Base-by-base conservation (phyloP, 2,329 filamentous ascomycete genomes). In the Colletotrichum trifolii region DNA sequence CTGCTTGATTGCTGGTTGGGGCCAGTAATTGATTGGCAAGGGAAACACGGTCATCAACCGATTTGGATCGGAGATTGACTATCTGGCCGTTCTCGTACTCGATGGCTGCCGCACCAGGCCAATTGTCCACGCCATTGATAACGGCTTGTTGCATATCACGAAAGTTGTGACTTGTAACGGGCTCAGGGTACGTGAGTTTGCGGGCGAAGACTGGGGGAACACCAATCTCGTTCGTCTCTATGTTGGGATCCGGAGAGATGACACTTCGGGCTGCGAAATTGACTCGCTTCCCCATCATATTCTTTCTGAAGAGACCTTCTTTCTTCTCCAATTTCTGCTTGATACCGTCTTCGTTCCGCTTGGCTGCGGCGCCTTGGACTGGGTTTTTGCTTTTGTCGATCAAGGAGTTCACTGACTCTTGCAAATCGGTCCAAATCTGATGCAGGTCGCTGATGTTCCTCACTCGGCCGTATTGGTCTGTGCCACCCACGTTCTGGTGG, bases 211-310 rank as follows among this genome's bases (percentile, higher is more conserved):
- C 96, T n/a, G 95, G 93, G 15, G 96, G 96, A 3, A 99, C 95
- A 76, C 96, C 96, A 70, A 99, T 98, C 79, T 99, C 96, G 77
- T 97, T 98, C 15, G 96, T 98, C 78, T 99, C 96, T 73, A 99
- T 97, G 74, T 98, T 99, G 3, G 96, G 96, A 75, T 99, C 96
- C 0, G 96, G 96, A 9, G 95, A 98, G 71, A 99, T 99, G 76
- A 99, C 96, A 85, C 92, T 97, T 76, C 96, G 91, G 42, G 96
- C 96, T 54, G 96, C 96, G 76, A 96, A 98, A 78, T 99, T 98
- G 80, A 99, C 96, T 83, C 96, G 94, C 84, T 99, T 99, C 67
- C 96, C 96, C 96, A 99, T 99, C 96, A 99, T 98, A 79, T 99
- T 97, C 83, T 97, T 98, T 72, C 96, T 87, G 83, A 99, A 99